Percentiles rank a stretch among this genome's conserved stretches.
Conservation (phyloP, 768 basidiomycete species). For the Pisolithus sp. region DNA sequence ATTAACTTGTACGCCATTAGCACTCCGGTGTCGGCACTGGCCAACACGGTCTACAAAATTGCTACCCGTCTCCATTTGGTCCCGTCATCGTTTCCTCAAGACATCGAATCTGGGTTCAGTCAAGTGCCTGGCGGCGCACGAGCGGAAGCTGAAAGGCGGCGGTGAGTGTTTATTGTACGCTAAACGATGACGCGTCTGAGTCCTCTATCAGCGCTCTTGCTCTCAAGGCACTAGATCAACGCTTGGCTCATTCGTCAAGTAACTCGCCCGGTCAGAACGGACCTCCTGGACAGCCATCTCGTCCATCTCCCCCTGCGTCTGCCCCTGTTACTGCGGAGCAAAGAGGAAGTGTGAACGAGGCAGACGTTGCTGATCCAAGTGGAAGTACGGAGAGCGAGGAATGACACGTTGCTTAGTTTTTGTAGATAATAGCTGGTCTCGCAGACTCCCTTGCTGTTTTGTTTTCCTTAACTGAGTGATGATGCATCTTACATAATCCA, state of each 20-base stretch:
- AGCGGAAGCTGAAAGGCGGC: conserved; percentile 92
- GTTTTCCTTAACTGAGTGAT: not conserved
- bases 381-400: conserved; percentile 14
- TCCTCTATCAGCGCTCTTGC: conserved; percentile 74
- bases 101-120: conserved; percentile 71
- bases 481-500: conserved; percentile 3
- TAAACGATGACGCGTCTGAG: conserved; percentile 4
- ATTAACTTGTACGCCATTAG: conserved; percentile 33
- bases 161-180: conserved; percentile 42
- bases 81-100: conserved; percentile 46
- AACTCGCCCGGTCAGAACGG: conserved; percentile 26
- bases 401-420: conserved; percentile 13
- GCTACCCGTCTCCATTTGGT: conserved; percentile 72
- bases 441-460: not conserved
- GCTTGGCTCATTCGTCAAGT: conserved; percentile 58
- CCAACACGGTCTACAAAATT: conserved; percentile 60
- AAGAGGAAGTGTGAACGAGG: conserved; percentile 18
- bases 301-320: conserved; percentile 22
- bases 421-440: conserved; percentile 3
- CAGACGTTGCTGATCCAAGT: conserved; percentile 9
- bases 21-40: conserved; percentile 60
- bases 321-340: conserved; percentile 29
- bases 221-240: conserved; percentile 92
- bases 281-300: conserved; percentile 23
- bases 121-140: conserved; percentile 82